phyloP scores from a whole-genome alignment of 345 rosid genomes.

The Heritiera littoralis region DNA sequence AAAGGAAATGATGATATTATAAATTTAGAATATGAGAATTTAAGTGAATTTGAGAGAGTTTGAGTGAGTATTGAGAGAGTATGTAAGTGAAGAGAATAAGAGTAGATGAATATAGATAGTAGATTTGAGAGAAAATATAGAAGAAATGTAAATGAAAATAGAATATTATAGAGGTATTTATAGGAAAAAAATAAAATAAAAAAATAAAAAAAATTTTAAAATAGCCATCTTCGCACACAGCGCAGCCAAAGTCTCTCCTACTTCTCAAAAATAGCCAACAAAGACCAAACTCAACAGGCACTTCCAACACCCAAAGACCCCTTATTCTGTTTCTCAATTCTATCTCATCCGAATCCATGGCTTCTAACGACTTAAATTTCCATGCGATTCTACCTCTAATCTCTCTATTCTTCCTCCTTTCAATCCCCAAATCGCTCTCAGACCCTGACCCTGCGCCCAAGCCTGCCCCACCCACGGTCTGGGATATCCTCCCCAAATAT shows the following conservation, averaged over 20 bases:
- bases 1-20: too few species aligned
- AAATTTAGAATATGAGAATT: too few species aligned
- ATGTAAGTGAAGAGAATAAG: too few species aligned
- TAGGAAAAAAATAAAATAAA: too few species aligned
- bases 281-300: neutral
- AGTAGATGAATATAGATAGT: too few species aligned
- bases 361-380: conserved; percentile 1
- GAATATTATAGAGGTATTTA: too few species aligned
- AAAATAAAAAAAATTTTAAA: too few species aligned
- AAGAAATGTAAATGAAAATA: too few species aligned
- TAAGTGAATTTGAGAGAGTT: too few species aligned
- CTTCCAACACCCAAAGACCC: neutral
- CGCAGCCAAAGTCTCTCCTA: neutral
- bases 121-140: too few species aligned
- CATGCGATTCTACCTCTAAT: conserved; percentile 17
- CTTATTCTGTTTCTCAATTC: neutral
- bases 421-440: conserved; percentile 25
- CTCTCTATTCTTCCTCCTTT: conserved; percentile 27
- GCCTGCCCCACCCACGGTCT: conserved; percentile 46
- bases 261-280: neutral
- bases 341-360: conserved; percentile 17
- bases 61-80: too few species aligned
- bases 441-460: conserved; percentile 34
- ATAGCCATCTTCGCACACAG: too few species aligned
- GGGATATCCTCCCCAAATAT: conserved; percentile 79